Evolutionary conservation across 805 yeast species (phyloP).

Genomic region (Ogataea pignaliae): DNA sequence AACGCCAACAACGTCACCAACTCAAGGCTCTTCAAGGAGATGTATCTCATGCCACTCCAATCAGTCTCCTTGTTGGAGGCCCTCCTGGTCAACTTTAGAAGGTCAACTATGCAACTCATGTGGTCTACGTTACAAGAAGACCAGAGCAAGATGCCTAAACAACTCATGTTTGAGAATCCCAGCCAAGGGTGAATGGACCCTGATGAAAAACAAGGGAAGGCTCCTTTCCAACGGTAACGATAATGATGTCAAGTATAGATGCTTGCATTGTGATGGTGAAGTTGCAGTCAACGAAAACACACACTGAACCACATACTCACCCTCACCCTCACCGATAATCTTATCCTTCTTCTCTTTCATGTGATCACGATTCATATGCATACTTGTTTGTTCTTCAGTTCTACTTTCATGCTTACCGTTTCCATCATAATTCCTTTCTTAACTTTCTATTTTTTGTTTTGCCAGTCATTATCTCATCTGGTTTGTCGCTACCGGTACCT

Average conservation of each 20-base stretch:
- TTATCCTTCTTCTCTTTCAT: background rate
- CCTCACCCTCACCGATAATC: background rate
- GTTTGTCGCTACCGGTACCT: too few species aligned
- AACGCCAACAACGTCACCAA: conserved; percentile 4
- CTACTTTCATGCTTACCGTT: background rate
- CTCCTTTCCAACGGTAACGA: conserved; percentile 12
- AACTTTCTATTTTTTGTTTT: background rate
- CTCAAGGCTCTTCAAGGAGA: conserved; percentile 36
- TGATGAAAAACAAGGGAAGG: conserved; percentile 72
- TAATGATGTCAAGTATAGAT: conserved; percentile 35
- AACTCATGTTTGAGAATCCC: conserved; percentile 80
- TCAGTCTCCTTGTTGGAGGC: conserved; percentile 98
- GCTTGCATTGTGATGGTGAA: conserved; percentile 56
- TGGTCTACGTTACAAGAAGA: conserved; percentile 90
- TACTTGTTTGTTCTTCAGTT: background rate
- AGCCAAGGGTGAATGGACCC: conserved; percentile 91
- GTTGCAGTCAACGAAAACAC: conserved; percentile 39
- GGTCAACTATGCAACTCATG: conserved; percentile 98
- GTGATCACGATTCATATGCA: background rate
- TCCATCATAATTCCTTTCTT: background rate
- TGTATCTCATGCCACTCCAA: conserved; percentile 90
- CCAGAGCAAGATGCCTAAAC: conserved; percentile 85
- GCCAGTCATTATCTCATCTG: too few species aligned
- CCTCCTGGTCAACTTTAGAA: conserved; percentile 84
- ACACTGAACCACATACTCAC: background rate